Evolutionary conservation across 1,139 yeast species (phyloP), one percentile per base, ranked within the genome.

Genomic region (Casaregolazyma lundiana): DNA sequence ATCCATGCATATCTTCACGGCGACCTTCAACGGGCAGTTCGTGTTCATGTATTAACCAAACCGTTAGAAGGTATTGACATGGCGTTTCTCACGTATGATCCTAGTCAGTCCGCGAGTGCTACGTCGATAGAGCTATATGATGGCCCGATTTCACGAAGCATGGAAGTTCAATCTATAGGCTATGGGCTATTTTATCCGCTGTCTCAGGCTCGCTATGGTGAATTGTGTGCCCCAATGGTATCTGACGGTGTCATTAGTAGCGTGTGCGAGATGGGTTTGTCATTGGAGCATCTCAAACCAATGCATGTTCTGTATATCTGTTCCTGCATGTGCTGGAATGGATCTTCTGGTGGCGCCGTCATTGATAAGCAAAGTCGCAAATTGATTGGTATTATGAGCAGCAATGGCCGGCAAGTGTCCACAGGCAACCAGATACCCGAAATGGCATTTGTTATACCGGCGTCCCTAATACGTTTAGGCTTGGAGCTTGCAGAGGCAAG

Each of bases 301-400:
- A 29, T 35, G 9, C 64, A 68, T 0, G 67, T 73, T 0, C 60
- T 83, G 63, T 54, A 80, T 1, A 65, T 81, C 0, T 69, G 80
- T 0, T 75, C 85, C 0, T 75, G 86, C 0, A 72, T 80, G 8
- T 82, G 88, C 62, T 83, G 88, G 87, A 81, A 82, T 56, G 90
- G 90, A 0, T 81, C 88, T 1, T 79, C 85, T 1, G 90, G 90
- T 0, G 90, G 90, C 0, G 87, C 82, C 0, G 60, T 81, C 2
- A 70, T 78, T 47, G 67, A 70, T 46, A 40, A 50, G 2, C 42
- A 55, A 0, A 44, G 47, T 16, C 62, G 67, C 13, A 62, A 68
- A 35, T 62, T 82, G 4, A 58, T 80, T 9, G 86, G 86, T 0
- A 60, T 81, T 34, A 75, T 83, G 67, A 79, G 85, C 32, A 78